A percentile compares a stretch with the other conserved stretches of the same genome.
These are phyloP conservation scores for Naganishia antarctica DNA, from an alignment of 768 basidiomycete genomes.

Conservation along the genomic window DNA sequence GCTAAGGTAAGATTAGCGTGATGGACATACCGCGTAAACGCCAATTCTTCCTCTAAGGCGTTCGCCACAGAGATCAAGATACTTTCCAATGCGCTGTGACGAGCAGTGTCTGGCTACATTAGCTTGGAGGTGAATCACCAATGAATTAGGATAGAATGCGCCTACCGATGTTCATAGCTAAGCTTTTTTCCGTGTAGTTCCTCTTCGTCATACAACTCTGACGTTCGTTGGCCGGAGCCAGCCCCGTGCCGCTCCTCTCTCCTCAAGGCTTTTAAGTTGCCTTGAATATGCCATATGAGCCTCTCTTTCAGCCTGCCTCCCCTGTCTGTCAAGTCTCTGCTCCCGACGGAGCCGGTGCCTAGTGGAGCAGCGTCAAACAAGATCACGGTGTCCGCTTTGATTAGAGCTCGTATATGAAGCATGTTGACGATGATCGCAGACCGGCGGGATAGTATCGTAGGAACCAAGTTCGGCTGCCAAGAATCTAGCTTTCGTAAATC, in stretches of 20 bases:
- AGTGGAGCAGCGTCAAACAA: constrained; percentile 73
- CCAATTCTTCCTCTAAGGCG: constrained; percentile 93
- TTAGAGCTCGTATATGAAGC: constrained; percentile 86
- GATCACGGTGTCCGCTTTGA: constrained; percentile 85
- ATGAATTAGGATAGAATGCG: constrained; percentile 6
- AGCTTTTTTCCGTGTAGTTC: constrained; percentile 25
- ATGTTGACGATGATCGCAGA: constrained; percentile 90
- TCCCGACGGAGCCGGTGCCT: constrained; percentile 63
- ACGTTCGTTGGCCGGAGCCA: background rate
- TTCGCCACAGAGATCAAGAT: constrained; percentile 84
- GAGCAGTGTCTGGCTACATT: background rate
- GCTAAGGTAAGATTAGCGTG: too few species aligned
- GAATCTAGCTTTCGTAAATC: constrained; percentile 96
- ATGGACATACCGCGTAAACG: constrained; percentile 61
- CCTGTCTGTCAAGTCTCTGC: background rate
- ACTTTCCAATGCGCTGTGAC: constrained; percentile 79
- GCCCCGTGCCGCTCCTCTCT: background rate
- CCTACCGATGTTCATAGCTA: constrained; percentile 46
- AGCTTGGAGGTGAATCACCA: background rate
- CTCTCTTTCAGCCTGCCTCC: background rate
- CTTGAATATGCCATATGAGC: background rate
- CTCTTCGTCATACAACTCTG: background rate
- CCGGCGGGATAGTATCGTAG: constrained; percentile 82
- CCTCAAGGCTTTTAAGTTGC: background rate
- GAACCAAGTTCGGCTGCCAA: constrained; percentile 85